Percentiles rank a stretch among this genome's conserved stretches.
phyloP scores from a whole-genome alignment of 805 yeast species.

The Saccharomycodes ludwigii region DNA sequence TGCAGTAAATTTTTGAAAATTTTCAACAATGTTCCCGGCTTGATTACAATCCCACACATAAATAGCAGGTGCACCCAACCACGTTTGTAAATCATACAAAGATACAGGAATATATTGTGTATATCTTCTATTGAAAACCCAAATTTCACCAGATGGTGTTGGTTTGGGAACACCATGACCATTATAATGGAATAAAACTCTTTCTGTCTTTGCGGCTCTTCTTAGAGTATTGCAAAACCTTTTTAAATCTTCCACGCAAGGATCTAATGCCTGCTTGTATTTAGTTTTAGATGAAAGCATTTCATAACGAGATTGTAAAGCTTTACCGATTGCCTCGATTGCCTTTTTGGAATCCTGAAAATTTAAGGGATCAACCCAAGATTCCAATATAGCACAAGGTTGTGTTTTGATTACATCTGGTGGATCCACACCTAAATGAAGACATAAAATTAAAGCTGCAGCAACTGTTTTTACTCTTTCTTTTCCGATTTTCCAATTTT shows the following conservation, averaged over 20 bases:
- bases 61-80: constrained; percentile 97
- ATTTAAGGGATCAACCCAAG: constrained; percentile 84
- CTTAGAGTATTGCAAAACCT: constrained; percentile 81
- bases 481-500: constrained; percentile 85
- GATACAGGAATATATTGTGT: constrained; percentile 97
- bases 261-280: constrained; percentile 85
- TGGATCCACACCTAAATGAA: constrained; percentile 92
- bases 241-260: constrained; percentile 90
- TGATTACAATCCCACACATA: constrained; percentile 90
- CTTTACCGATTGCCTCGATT: constrained; percentile 80
- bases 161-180: constrained; percentile 99
- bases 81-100: constrained; percentile 85
- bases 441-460: constrained; percentile 83
- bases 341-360: constrained; percentile 83
- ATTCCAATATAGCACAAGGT: constrained; percentile 84
- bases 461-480: constrained; percentile 87
- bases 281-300: constrained; percentile 76
- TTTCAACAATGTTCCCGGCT: constrained; percentile 86
- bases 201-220: constrained; percentile 84
- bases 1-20: constrained; percentile 81
- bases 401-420: constrained; percentile 90
- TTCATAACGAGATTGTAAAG: constrained; percentile 79
- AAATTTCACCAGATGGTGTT: constrained; percentile 88
- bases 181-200: constrained; percentile 87
- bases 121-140: constrained; percentile 96